phyloP scores from a whole-genome alignment of 805 yeast species.

The Komagataella ulmi region DNA sequence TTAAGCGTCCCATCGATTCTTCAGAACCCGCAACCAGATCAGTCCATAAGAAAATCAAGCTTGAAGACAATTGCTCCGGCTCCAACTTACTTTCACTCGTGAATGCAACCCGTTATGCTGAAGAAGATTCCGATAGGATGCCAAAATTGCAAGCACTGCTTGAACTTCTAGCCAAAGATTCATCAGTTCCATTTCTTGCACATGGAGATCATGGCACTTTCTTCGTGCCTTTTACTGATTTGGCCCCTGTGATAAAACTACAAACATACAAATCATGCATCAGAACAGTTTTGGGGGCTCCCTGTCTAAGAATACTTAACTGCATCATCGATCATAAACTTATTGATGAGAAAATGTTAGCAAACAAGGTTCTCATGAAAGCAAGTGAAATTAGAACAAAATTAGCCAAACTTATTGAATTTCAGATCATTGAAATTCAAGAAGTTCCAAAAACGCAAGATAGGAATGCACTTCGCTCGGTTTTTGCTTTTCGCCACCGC shows the following conservation, averaged over 20 bases:
- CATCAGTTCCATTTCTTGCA: constrained; percentile 43
- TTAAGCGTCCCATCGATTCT: neutral
- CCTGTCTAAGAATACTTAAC: constrained; percentile 61
- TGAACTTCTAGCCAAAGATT: constrained; percentile 42
- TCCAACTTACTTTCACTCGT: neutral
- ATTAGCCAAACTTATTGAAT: constrained; percentile 48
- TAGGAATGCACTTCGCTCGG: constrained; percentile 81
- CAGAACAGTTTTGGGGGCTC: constrained; percentile 48
- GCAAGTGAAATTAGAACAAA: constrained; percentile 67
- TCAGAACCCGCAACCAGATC: neutral
- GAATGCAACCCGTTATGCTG: neutral
- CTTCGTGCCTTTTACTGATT: constrained; percentile 46
- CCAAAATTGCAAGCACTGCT: constrained; percentile 37
- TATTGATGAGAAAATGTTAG: constrained; percentile 75
- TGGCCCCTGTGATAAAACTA: constrained; percentile 32
- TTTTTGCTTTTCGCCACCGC: constrained; percentile 66
- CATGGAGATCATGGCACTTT: constrained; percentile 43
- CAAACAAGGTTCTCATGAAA: constrained; percentile 62
- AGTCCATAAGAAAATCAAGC: constrained; percentile 12
- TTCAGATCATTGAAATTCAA: constrained; percentile 74
- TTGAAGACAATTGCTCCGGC: constrained; percentile 10
- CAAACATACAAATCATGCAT: constrained; percentile 42
- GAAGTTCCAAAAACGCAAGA: constrained; percentile 90
- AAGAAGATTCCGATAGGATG: neutral
- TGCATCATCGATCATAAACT: constrained; percentile 59